Conservation (phyloP, 2,329 filamentous ascomycete species). For the Neurospora sp. region DNA sequence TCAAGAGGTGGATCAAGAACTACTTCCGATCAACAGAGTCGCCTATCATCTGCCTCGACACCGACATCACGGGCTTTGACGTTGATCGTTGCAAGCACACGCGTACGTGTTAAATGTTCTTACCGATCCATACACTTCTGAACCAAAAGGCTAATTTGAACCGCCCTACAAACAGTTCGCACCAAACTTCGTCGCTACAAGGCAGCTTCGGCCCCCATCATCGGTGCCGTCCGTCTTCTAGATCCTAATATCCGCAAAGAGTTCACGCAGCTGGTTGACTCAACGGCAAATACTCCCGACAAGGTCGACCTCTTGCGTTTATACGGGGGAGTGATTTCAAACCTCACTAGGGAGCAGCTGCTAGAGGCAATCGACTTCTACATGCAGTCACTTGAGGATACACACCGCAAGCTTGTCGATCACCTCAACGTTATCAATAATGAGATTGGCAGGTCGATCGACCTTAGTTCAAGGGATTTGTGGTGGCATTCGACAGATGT, state of each 20-base stretch:
- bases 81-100: not conserved
- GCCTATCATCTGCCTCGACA: not conserved
- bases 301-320: not conserved
- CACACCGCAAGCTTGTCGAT: not conserved
- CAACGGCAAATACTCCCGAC: not conserved
- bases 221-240: not conserved
- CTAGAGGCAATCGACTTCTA: not conserved
- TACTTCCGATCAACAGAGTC: not conserved
- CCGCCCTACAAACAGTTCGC: not conserved
- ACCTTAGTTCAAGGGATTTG: not conserved
- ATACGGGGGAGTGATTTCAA: not conserved
- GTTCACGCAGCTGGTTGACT: not conserved
- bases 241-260: not conserved
- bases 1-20: not conserved
- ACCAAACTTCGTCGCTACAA: not conserved
- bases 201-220: not conserved
- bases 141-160: not conserved
- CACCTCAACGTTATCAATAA: not conserved
- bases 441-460: not conserved
- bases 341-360: not conserved
- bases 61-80: not conserved
- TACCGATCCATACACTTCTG: not conserved
- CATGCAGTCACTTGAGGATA: not conserved
- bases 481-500: not conserved
- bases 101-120: not conserved